phyloP scores from a whole-genome alignment of 108 stramenopile species.

The Fragilaria radians region DNA sequence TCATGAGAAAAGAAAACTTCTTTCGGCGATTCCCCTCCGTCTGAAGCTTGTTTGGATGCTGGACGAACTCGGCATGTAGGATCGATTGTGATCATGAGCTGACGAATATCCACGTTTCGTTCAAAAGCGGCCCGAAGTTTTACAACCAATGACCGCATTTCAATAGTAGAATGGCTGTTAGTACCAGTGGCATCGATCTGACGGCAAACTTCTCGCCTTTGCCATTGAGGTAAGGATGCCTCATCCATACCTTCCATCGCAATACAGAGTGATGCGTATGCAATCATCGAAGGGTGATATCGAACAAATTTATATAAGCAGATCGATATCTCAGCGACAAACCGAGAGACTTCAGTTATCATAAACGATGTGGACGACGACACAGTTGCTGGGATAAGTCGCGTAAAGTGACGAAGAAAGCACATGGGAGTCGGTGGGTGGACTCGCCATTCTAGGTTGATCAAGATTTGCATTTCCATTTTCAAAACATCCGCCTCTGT shows the following conservation, averaged over 20 bases:
- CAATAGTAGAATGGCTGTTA: not conserved
- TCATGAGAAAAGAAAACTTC: not conserved
- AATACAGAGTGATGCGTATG: conserved; percentile 41
- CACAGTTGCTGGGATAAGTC: conserved; percentile 30
- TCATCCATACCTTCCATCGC: conserved; percentile 47
- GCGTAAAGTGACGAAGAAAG: conserved; percentile 39
- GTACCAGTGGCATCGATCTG: not conserved
- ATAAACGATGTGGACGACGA: conserved; percentile 31
- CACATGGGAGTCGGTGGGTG: conserved; percentile 67
- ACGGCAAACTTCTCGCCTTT: conserved; percentile 9
- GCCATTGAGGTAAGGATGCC: conserved; percentile 13
- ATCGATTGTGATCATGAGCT: conserved; percentile 1
- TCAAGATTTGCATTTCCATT: conserved; percentile 58
- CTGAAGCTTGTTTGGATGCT: not conserved
- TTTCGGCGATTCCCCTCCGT: not conserved
- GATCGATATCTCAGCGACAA: conserved; percentile 44
- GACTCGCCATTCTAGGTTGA: conserved; percentile 55
- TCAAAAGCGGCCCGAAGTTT: not conserved
- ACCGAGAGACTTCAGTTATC: conserved; percentile 46
- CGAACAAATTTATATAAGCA: conserved; percentile 50
- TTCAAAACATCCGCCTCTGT: conserved; percentile 48
- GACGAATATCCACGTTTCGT: not conserved
- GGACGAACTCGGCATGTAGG: not conserved
- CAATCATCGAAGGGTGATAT: conserved; percentile 38
- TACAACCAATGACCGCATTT: not conserved